Percentiles rank a stretch among this genome's conserved stretches.
These are phyloP conservation scores for Pseudogymnoascus sp. DNA, from an alignment of 2,329 filamentous ascomycete species.

Conservation along the genomic window DNA sequence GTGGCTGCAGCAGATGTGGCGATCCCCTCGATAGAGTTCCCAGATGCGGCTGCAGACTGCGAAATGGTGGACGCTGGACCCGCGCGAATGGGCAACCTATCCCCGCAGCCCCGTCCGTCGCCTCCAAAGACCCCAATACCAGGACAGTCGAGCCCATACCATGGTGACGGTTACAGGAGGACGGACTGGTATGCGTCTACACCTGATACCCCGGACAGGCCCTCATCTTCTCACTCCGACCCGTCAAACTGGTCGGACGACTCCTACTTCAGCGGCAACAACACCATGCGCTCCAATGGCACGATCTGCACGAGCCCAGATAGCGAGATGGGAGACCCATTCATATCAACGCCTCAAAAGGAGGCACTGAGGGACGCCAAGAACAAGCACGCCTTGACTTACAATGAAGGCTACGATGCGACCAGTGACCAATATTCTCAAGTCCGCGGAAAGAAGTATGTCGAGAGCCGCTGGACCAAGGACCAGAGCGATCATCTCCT, in stretches of 20 bases:
- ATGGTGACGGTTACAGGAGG: slow-evolving; percentile 12
- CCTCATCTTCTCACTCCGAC: slow-evolving; percentile 22
- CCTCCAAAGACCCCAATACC: slow-evolving; percentile 54
- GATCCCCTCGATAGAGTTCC: slow-evolving; percentile 56
- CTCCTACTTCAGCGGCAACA: slow-evolving; percentile 49
- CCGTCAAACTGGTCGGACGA: slow-evolving; percentile 49
- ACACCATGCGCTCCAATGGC: slow-evolving; percentile 50
- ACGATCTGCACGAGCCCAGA: slow-evolving; percentile 46
- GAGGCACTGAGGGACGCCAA: not conserved
- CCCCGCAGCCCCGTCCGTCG: slow-evolving; percentile 27
- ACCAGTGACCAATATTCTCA: slow-evolving; percentile 7
- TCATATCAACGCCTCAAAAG: slow-evolving; percentile 10
- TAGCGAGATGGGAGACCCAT: slow-evolving; percentile 32
- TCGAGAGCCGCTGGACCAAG: slow-evolving; percentile 51
- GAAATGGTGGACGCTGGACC: slow-evolving; percentile 20
- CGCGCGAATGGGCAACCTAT: slow-evolving; percentile 16
- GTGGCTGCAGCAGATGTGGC: slow-evolving; percentile 57
- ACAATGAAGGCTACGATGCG: not conserved
- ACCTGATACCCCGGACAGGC: slow-evolving; percentile 17
- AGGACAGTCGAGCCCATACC: slow-evolving; percentile 12
- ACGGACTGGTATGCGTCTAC: slow-evolving; percentile 25
- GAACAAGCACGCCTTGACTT: not conserved
- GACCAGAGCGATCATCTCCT: slow-evolving; percentile 59
- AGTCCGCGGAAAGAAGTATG: slow-evolving; percentile 24
- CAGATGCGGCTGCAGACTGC: slow-evolving; percentile 29